Evolutionary conservation across 202 grass and related monocot species (phyloP).

Genomic region (Schoenoplectus tabernaemontani): DNA sequence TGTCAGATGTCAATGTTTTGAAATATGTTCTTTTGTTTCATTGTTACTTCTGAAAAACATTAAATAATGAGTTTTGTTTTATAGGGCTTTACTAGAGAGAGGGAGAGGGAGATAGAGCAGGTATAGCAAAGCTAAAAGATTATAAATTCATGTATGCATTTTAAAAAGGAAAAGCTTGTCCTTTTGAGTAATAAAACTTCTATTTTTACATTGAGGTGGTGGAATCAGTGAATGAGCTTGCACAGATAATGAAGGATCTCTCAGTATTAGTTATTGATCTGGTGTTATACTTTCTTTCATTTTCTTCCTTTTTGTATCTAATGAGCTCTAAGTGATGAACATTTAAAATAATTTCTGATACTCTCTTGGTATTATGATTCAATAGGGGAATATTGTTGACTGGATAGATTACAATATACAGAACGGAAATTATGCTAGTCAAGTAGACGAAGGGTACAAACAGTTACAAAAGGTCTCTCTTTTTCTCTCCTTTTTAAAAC

Average conservation of each 20-base stretch:
- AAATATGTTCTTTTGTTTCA: background rate
- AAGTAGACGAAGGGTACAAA: slow-evolving; percentile 86
- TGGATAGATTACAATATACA: slow-evolving; percentile 93
- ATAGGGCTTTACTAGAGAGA: slow-evolving; percentile 94
- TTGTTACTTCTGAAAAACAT: background rate
- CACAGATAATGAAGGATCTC: slow-evolving; percentile 99
- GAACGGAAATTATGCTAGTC: slow-evolving; percentile 76
- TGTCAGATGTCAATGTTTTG: background rate
- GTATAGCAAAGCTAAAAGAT: slow-evolving; percentile 62
- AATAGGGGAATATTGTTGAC: slow-evolving; percentile 88
- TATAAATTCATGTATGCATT: slow-evolving; percentile 32
- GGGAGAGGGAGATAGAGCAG: slow-evolving; percentile 92
- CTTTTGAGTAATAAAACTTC: slow-evolving; percentile 3
- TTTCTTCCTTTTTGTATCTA: background rate
- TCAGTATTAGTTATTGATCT: slow-evolving; percentile 95
- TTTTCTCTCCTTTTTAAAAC: background rate
- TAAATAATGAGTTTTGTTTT: slow-evolving; percentile 26
- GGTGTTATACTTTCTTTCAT: slow-evolving; percentile 37
- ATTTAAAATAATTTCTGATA: slow-evolving; percentile 11
- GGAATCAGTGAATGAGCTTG: slow-evolving; percentile 96
- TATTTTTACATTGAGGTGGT: slow-evolving; percentile 66
- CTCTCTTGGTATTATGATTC: slow-evolving; percentile 23
- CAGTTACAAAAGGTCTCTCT: slow-evolving; percentile 69
- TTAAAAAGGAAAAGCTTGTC: background rate
- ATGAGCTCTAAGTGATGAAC: slow-evolving; percentile 4